Evolutionary conservation across 352 stramenopile genomes (phyloP), one percentile per base, ranked within the genome.

Genomic region (Globisporangium polare): DNA sequence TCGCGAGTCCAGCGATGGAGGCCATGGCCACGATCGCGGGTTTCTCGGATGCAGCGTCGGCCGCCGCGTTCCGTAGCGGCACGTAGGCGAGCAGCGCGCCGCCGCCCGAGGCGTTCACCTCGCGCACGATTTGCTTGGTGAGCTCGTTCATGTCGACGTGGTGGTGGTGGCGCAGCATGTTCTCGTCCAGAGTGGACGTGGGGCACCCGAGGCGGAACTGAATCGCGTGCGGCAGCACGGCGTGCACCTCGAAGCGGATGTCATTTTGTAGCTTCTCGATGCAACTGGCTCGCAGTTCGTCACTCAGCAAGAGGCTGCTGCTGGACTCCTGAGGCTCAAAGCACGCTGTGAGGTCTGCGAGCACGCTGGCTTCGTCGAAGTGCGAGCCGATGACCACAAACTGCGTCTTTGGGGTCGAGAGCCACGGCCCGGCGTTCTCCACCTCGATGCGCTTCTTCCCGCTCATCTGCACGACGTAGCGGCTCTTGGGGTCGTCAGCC

Each of bases 121-220:
- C 78, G 27, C 74, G 67, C 51, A 87, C 76, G 2, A 91, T 63
- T 3, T 78, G 71, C 49, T 68, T 65, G 10, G 74, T 89, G 37
- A 88, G 66, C 43, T 88, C 80, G 57, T 91, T 83, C 73, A 85
- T 85, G 54, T 91, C 79, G 42, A 91, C 71, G 50, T 89, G 80
- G 63, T 91, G 79, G 53, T 85, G 79, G 54, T 91, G 82, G 20
- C 78, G 79, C 62, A 91, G 69, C 75, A 88, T 88, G 12, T 77
- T 67, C 43, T 80, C 76, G 57, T 88, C 69, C 37, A 89, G 63
- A 8, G 72, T 69, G 13, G 74, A 77, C 8, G 75, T 66, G 4
- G 79, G 82, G 49, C 80, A 88, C 24, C 52, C 63, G 3, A 91
- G 65, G 1, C 78, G 79, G 39, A 91, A 91, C 27, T 66, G 59